Evolutionary conservation across 208 protist genomes (phyloP).

Genomic region (Crithidia brevicula): DNA sequence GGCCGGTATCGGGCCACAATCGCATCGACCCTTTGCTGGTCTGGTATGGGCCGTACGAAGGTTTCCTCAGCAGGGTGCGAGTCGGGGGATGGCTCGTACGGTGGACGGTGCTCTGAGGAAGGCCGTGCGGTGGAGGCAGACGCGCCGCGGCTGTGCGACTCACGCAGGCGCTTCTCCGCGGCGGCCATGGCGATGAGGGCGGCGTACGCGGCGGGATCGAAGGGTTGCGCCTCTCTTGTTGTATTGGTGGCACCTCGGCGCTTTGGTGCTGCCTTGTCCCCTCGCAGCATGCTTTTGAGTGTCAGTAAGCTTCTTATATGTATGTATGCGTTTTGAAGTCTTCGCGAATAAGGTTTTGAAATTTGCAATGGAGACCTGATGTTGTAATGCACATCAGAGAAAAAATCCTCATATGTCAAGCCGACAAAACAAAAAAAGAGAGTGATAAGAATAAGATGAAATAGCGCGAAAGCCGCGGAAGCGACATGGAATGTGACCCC

Average conservation of each 20-base stretch:
- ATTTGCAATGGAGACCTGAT: background rate
- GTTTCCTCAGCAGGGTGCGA: background rate
- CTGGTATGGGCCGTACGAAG: no score
- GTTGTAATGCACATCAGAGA: no score
- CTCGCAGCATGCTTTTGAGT: background rate
- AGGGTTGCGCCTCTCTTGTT: background rate
- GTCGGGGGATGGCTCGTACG: background rate
- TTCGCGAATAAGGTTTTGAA: background rate
- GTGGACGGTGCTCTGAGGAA: constrained; percentile 14
- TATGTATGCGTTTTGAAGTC: background rate
- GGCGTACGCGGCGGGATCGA: constrained; percentile 40
- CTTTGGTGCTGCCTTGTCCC: background rate
- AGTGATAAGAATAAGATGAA: no score
- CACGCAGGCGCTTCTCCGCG: constrained; percentile 27
- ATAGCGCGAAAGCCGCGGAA: no score
- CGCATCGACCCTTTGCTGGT: background rate
- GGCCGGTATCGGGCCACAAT: constrained; percentile 12
- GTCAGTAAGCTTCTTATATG: background rate
- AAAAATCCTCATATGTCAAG: no score
- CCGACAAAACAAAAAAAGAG: no score
- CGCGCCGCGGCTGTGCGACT: constrained; percentile 11
- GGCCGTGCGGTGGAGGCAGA: constrained; percentile 25
- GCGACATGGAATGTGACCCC: no score
- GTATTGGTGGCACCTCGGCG: background rate
- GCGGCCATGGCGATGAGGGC: constrained; percentile 32